Evolutionary conservation across 139 green algal genomes (phyloP), one percentile per base, ranked within the genome.

Genomic region (Closterium sp.): DNA sequence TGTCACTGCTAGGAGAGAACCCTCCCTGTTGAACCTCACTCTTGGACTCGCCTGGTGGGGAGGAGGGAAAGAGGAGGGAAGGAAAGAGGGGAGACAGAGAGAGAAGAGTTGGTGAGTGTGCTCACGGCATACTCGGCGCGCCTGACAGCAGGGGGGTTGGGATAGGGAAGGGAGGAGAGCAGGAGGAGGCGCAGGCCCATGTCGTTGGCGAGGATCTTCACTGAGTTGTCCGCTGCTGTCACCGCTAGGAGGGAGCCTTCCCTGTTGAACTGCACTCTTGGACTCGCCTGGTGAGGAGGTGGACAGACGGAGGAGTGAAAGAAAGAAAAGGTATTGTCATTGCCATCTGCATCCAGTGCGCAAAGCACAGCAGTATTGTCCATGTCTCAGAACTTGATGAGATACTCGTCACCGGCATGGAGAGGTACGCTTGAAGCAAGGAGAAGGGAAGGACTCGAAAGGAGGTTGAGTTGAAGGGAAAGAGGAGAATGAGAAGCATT

Each of bases 151-250:
- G 27, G 79, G 45, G 45, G 45, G 45, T 7, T 7, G 45, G 45
- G 45, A 19, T 2, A 4, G 45, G 45, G 45, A 13, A 70, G 4
- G 45, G 7, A 62, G 42, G 42, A 62, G 42, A n/a, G n/a, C n/a
- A n/a, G 73, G 6, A 95, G 92, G 24, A 95, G 50, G 31, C 91
- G 45, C 86, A 91, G 87, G 62, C 92, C 92, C 22, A 89, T 34
- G 28, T 91, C 85, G 45, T 94, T 95, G 31, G 90, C 92, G 9
- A 95, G 88, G 9, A 95, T 87, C 86, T 94, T 94, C 70, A 95
- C 79, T 27, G 21, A 34, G 28, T 92, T 88, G 42, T 95, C 91
- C 17, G 28, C 62, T 17, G 91, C 91, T 22, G 85, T 93, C 45
- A 94, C 93, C 4, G 93, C 93, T n/a, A 95, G 88, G 24, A 95